These are phyloP conservation scores for Paraglomus brasilianum DNA, from an alignment of 192 early-diverging fungal species.

Conservation along the genomic window DNA sequence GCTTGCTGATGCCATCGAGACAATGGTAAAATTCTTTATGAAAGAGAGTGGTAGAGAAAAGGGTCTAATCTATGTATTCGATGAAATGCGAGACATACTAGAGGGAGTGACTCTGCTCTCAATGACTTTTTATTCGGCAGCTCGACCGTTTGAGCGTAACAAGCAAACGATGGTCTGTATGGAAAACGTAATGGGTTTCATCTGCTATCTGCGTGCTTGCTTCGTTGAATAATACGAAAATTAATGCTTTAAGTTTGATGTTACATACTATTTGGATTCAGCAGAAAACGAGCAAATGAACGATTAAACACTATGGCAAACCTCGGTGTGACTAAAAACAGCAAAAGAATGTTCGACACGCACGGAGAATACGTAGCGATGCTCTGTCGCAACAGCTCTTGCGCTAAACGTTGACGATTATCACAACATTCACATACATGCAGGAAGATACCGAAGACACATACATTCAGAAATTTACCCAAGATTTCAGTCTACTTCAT, in stretches of 20 bases:
- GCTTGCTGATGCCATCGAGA: too few relatives aligned
- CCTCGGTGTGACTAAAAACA: background rate
- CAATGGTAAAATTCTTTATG: too few relatives aligned
- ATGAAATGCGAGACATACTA: background rate
- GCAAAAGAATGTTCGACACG: background rate
- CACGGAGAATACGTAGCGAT: background rate
- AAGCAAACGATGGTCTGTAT: background rate
- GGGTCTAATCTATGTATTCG: background rate
- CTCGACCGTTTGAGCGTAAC: background rate
- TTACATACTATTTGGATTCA: background rate
- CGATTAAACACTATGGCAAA: constrained; percentile 4
- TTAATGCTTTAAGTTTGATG: constrained; percentile 14
- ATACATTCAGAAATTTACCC: too few relatives aligned
- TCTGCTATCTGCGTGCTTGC: constrained; percentile 18
- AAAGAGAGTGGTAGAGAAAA: too few relatives aligned
- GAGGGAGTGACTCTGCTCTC: background rate
- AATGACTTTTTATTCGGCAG: background rate
- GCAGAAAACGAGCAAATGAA: background rate
- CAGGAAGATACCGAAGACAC: background rate
- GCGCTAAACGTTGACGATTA: constrained; percentile 3
- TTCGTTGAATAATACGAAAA: background rate
- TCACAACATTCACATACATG: constrained; percentile 5
- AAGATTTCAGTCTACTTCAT: too few relatives aligned
- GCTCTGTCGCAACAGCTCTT: background rate
- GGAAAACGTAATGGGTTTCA: background rate